Evolutionary conservation across 345 rosid genomes (phyloP), one percentile per base, ranked within the genome.

Genomic region (Gossypium thurberi): DNA sequence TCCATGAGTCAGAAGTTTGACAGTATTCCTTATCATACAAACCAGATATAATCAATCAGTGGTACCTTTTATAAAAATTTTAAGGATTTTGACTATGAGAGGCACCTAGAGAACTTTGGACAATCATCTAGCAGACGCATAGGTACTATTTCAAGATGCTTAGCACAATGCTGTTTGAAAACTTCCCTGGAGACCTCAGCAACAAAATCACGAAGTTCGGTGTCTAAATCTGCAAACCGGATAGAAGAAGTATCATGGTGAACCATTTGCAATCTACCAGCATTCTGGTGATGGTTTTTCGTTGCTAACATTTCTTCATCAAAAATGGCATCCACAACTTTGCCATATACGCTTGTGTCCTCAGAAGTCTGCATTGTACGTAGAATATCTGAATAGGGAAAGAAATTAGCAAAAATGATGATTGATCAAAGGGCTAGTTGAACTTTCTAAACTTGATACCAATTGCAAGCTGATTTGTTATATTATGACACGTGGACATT

Each of bases 1-100:
- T 75, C 97, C 98, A 74, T 78, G 87, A 69, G 87, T 87, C 85
- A 94, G 82, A 82, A 94, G 91, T 78, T 94, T 94, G 79, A 94
- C 93, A 73, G 95, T 78, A 75, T 86, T 94, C 92, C 98, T 92
- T 81, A 61, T 55, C 62, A 77, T 74, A 68, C 61, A 80, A 62
- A 73, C 59, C 48, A 65, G 46, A 81, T 82, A 17, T 75, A 59
- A 78, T 80, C 76, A 79, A 81, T 60, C 72, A 76, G 77, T 25
- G 2, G 18, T 64, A 52, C 18, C 50, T 44, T 14, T 74, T 10
- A 21, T 20, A 25, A 17, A 65, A 18, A 4, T 18, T 17, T 23
- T 2, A 21, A 40, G 48, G n/a, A 50, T 37, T 46, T 47, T 72
- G 37, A 65, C 23, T 53, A 14, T 13, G 62, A 53, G 23, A 42